Evolutionary conservation across 2,329 filamentous ascomycete genomes (phyloP), one percentile per base, ranked within the genome.

Genomic region (Nemania sp.): DNA sequence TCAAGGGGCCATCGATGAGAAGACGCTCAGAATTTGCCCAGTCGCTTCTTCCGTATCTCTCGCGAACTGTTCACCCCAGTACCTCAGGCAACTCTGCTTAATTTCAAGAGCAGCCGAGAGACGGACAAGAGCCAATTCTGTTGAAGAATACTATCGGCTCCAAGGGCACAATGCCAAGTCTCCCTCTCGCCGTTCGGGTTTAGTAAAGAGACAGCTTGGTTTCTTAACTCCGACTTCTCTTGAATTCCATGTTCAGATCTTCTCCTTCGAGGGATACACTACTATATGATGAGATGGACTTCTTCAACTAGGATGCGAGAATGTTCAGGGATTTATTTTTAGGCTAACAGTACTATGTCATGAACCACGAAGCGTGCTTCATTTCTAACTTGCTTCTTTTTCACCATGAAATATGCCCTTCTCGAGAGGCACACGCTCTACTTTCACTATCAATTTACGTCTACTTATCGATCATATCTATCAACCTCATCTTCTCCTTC

Each of bases 1-100:
- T 76, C 75, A 82, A 84, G 63, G 84, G 84, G 0, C 80, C 83
- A 0, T 70, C 74, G 10, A 79, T 87, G 35, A 76, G 84, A 3
- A 77, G 72, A 32, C 77, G 76, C 42, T 83, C 80, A 34, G 77
- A 79, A 37, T 86, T 86, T 68, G 83, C 83, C 4, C 85, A 89
- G 74, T 67, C 67, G 3, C 59, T 71, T 21, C 40, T 20, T 9
- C 40, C 29, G 18, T 5, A 7, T 29, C n/a, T n/a, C 5, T 12
- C 43, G 12, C 39, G 5, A 20, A 25, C 37, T 18, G 21, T 20
- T 21, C 5, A 3, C 2, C 10, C 11, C 21, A 4, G 4, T 29
- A 29, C 40, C 35, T 32, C 13, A 20, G 20, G 17, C 29, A 2
- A 9, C 4, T 15, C 20, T 50, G 5, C 35, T 17, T 51, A 55